Conservation (phyloP, 129 eudicot genomes). For the Centrapalus pauciflorus region DNA sequence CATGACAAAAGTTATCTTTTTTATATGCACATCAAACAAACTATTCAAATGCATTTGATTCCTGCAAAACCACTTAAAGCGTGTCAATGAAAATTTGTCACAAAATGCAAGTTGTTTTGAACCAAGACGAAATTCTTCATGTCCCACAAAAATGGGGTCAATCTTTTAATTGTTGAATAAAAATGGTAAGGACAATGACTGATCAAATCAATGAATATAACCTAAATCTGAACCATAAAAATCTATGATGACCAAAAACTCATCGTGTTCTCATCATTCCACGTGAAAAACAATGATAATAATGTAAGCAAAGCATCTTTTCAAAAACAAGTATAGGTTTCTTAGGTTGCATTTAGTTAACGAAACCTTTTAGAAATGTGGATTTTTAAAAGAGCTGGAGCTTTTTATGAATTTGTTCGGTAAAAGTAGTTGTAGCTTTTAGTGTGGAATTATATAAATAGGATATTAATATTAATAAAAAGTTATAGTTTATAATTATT, state of each 20-base stretch:
- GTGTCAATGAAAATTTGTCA: background rate
- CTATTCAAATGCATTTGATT: background rate
- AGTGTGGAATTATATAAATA: no score
- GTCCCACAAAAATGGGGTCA: background rate
- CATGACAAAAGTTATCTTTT: no score
- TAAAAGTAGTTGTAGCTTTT: no score
- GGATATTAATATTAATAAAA: no score
- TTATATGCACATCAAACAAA: background rate
- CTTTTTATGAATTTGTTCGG: no score
- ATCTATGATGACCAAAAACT: background rate
- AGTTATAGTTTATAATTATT: no score
- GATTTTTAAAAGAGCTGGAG: no score
- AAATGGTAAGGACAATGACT: background rate
- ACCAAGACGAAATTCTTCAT: background rate
- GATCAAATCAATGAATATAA: background rate
- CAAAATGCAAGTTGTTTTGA: background rate
- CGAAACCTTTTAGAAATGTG: no score
- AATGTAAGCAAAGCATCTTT: conserved; percentile 5
- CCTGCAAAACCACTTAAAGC: background rate
- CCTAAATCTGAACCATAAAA: no score
- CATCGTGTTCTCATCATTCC: background rate
- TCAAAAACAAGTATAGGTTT: background rate
- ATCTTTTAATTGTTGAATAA: background rate
- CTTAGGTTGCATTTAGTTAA: no score
- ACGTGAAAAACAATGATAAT: background rate